Percentiles rank a stretch among this genome's conserved stretches.
These are phyloP conservation scores for Lumnitzera racemosa DNA, from an alignment of 345 rosid genomes.

Conservation along the genomic window DNA sequence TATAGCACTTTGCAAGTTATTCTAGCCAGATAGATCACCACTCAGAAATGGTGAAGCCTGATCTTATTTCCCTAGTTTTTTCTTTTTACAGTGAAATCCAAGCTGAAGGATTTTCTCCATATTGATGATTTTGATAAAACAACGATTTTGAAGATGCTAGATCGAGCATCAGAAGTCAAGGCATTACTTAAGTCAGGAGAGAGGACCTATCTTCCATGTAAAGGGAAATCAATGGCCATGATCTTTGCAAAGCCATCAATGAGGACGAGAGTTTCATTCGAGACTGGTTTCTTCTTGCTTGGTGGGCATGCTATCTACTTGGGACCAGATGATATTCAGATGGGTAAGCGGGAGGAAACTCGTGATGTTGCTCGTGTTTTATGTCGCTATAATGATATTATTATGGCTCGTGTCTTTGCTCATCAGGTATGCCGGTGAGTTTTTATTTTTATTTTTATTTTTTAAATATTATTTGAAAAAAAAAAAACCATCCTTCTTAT, in stretches of 20 bases:
- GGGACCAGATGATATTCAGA: slow-evolving; percentile 90
- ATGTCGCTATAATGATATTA: slow-evolving; percentile 76
- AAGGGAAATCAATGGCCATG: slow-evolving; percentile 95
- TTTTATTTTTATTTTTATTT: slow-evolving; percentile 15
- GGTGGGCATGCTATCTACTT: slow-evolving; percentile 94
- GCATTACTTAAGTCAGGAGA: slow-evolving; percentile 83
- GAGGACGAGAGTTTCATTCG: slow-evolving; percentile 95
- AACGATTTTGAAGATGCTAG: slow-evolving; percentile 59
- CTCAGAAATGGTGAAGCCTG: not conserved
- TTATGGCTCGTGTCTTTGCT: slow-evolving; percentile 95
- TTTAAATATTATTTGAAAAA: not conserved
- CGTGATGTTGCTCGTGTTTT: slow-evolving; percentile 95
- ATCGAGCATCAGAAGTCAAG: slow-evolving; percentile 75
- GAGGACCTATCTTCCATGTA: slow-evolving; percentile 63
- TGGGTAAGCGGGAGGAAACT: slow-evolving; percentile 95
- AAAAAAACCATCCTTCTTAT: not conserved
- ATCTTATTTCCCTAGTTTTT: not conserved
- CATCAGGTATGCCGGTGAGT: slow-evolving; percentile 97
- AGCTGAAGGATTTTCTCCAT: slow-evolving; percentile 65
- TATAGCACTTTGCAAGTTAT: not conserved
- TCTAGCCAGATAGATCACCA: not conserved
- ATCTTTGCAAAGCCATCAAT: slow-evolving; percentile 95
- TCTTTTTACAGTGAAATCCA: slow-evolving; percentile 30
- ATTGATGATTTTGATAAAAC: slow-evolving; percentile 81
- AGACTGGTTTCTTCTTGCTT: slow-evolving; percentile 88